Evolutionary conservation across 1,284 basidiomycete genomes (phyloP), one percentile per base, ranked within the genome.

Genomic region (Tremellales sp.): DNA sequence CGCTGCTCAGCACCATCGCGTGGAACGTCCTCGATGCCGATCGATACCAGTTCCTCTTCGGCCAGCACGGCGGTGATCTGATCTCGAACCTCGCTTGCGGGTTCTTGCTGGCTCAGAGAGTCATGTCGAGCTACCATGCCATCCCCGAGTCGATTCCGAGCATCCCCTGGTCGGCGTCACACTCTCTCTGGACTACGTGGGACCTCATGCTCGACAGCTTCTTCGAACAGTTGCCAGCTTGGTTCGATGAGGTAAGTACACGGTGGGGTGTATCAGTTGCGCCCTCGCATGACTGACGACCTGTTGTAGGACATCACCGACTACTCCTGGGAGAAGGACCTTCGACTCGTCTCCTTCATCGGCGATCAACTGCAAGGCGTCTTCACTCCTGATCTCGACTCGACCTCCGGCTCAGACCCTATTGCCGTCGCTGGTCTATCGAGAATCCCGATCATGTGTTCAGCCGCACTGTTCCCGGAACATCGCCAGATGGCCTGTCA

Each of bases 191-290:
- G 66, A 61, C 55, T 8, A 60, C 58, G 6, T 68, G 66, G 66
- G 66, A 68, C 35, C 51, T 68, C 12, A 65, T 67, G 40, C 54
- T 68, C 26, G 66, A 68, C 46, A 65, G 63, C 44, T 48, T 68
- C 19, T 68, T 68, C 51, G 62, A 65, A 46, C 66, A 68, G 45
- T 48, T 67, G 3, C 66, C 66, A 2, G 39, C 51, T 19, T 63
- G 56, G 48, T 61, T 64, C 45, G 60, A 68, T 23, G 48, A 57
- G 8, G n/a, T n/a, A n/a, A n/a, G 45, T 37, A 22, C n/a, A 23
- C 21, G 25, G 23, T 8, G 33, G 36, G 1, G 46, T 42, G 8
- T n/a, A n/a, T n/a, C n/a, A n/a, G n/a, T n/a, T n/a, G n/a, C n/a
- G n/a, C n/a, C n/a, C n/a, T n/a, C n/a, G n/a, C n/a, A n/a, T n/a